Evolutionary conservation across 371 early-diverging fungal genomes (phyloP).

Genomic region (Mucor racemosus): DNA sequence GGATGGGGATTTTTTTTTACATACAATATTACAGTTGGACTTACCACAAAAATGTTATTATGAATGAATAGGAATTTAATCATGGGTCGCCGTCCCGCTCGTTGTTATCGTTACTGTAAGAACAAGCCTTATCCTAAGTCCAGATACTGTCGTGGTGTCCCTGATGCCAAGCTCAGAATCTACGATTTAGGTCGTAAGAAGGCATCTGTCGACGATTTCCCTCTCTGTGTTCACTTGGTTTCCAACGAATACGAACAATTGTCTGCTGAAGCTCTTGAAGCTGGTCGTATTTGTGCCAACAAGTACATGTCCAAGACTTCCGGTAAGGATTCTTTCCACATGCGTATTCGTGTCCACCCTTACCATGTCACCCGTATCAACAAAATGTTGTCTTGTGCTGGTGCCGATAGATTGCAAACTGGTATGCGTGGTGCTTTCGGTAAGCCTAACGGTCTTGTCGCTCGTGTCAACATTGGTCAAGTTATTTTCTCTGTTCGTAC

Average conservation of each 20-base stretch:
- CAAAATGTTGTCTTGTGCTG: conserved; percentile 99
- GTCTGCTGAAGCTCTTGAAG: conserved; percentile 99
- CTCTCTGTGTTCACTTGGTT: conserved; percentile 95
- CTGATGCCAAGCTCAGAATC: conserved; percentile 98
- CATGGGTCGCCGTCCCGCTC: conserved; percentile 99
- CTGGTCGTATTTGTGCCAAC: conserved; percentile 99
- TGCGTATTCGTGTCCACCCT: conserved; percentile 99
- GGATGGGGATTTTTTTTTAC: too few relatives aligned
- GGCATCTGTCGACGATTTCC: conserved; percentile 99
- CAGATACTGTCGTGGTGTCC: conserved; percentile 99
- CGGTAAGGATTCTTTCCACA: conserved; percentile 99
- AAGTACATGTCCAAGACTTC: conserved; percentile 99
- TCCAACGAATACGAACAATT: conserved; percentile 99
- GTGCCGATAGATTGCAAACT: conserved; percentile 99
- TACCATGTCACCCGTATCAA: conserved; percentile 99
- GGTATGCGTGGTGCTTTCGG: conserved; percentile 99
- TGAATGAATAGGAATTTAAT: too few relatives aligned
- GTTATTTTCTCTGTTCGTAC: conserved; percentile 98
- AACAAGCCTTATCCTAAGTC: conserved; percentile 99
- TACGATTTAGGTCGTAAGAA: conserved; percentile 99
- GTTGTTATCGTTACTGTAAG: conserved; percentile 99
- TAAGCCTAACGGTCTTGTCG: conserved; percentile 99
- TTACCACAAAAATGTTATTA: too few relatives aligned
- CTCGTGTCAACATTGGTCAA: conserved; percentile 99
- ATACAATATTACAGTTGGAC: too few relatives aligned